phyloP scores from a whole-genome alignment of 345 rosid species.

The Litchi chinensis region DNA sequence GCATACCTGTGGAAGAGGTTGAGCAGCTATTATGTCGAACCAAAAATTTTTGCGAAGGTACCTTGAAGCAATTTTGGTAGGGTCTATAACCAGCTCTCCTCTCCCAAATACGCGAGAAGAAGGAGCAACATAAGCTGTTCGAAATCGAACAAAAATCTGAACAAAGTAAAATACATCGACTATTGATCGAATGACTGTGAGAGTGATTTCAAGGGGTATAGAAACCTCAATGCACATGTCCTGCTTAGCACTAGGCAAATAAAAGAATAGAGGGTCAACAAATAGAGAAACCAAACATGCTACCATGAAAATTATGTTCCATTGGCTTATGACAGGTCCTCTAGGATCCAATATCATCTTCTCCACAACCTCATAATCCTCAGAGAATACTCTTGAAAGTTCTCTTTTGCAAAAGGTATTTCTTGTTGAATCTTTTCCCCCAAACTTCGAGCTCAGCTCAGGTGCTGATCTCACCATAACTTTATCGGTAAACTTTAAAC shows the following conservation, averaged over 20 bases:
- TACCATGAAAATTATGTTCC: slow-evolving; percentile 60
- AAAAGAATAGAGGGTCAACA: slow-evolving; percentile 61
- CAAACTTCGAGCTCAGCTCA: slow-evolving; percentile 7
- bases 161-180: slow-evolving; percentile 51
- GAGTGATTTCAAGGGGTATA: slow-evolving; percentile 33
- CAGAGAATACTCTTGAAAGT: slow-evolving; percentile 59
- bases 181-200: slow-evolving; percentile 38
- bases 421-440: slow-evolving; percentile 14
- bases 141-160: slow-evolving; percentile 47
- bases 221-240: slow-evolving; percentile 40
- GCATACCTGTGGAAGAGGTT: slow-evolving; percentile 64
- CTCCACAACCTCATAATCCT: slow-evolving; percentile 47
- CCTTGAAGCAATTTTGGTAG: slow-evolving; percentile 45
- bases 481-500: slow-evolving; percentile 23
- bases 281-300: slow-evolving; percentile 61
- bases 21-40: slow-evolving; percentile 51
- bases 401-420: slow-evolving; percentile 29
- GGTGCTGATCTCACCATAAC: slow-evolving; percentile 14
- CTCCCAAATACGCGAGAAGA: slow-evolving; percentile 68
- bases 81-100: slow-evolving; percentile 61
- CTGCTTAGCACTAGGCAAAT: slow-evolving; percentile 35
- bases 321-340: slow-evolving; percentile 39
- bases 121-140: slow-evolving; percentile 63
- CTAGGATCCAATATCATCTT: slow-evolving; percentile 53
- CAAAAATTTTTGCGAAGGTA: slow-evolving; percentile 50